Evolutionary conservation across 2,329 filamentous ascomycete genomes (phyloP), one percentile per base, ranked within the genome.

Genomic region (Aspergillus intermedius): DNA sequence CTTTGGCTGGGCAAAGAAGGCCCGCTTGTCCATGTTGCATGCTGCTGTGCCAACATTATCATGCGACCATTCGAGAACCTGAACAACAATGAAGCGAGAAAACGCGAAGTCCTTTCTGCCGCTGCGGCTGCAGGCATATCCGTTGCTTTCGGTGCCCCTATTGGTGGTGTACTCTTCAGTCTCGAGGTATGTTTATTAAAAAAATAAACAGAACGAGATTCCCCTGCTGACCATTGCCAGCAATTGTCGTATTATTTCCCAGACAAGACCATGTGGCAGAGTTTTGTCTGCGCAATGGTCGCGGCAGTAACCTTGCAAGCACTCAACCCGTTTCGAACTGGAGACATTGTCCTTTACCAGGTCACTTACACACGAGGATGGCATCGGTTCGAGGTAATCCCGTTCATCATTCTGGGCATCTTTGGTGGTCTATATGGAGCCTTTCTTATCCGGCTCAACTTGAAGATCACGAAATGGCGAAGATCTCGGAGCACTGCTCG

Each of bases 221-320:
- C n/a, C n/a, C 15, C 12, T 25, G 10, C 10, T 22, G 13, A 70
- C 44, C 17, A 13, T 44, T 21, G 28, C n/a, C 50, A 87, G 80
- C 89, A 95, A 78, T 76, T 97, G 2, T 95, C 90, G 1, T 97
- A 96, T 67, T 97, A 96, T 69, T 97, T 97, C 59, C 91, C 93
- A 0, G 91, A 97, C 71, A 97, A 97, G 70, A 97, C 93, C 8
- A 97, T 98, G 93, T 98, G 93, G 93, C 93, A 96, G 67, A 95
- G 90, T 61, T 98, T 98, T 63, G 93, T 98, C 37, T 97, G 93
- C 61, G 93, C 93, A 65, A 97, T 97, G 91, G 88, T 95, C n/a
- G 93, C 91, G 13, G 91, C 93, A 15, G 88, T 97, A 34, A 89
- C 90, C 12, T 77, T 98, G 4, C 91, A 97, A 68, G 88, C 88